Base-by-base conservation (phyloP, 768 basidiomycete genomes). In the Fistulinella prunicolor region DNA sequence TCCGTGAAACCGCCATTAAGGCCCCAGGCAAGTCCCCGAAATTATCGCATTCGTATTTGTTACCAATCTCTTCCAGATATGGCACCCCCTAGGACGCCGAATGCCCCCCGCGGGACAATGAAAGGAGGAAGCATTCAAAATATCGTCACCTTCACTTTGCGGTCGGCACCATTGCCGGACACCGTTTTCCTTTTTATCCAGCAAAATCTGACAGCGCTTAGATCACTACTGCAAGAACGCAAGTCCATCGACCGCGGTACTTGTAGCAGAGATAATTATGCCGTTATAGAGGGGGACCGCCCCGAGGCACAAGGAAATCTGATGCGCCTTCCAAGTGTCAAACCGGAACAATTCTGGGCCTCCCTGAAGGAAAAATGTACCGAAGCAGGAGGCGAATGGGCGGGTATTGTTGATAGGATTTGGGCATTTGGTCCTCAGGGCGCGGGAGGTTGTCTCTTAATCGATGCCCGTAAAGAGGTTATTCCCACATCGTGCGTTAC, bases 341-440 rank as follows among this genome's bases (percentile, higher is more conserved):
- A 69, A 47, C 73, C 83, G 0, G 86, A 86, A 42, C 78, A 89
- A 38, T 98, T 95, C 65, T 97, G 94, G 94, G 67, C 66, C 2
- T 73, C 75, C 24, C 69, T 97, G 16, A 72, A 77, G 35, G 74
- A 76, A 23, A 76, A 84, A 34, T 89, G 86, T 54, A 68, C 73
- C 14, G 75, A 82, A 45, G 81, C 76, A 3, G 89, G 89, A 4
- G 70, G 72, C 1, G 93, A 97, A 55, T 99, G 96, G 96, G 67
- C 63, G 5, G 81, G 79, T 35, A 61, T 91, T 10, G 73, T 70
- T 0, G 86, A 92, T 43, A 76, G 70, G 45, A 78, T 94, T 3
- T 94, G 93, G 93, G 82, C 89, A 17, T 94, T 97, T 67, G 96
- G 96, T 0, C 95, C 95, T 0, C 87, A 88, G 56, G 71, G 82